Conservation (phyloP, 208 protist species). For the Crithidia thermophila region DNA sequence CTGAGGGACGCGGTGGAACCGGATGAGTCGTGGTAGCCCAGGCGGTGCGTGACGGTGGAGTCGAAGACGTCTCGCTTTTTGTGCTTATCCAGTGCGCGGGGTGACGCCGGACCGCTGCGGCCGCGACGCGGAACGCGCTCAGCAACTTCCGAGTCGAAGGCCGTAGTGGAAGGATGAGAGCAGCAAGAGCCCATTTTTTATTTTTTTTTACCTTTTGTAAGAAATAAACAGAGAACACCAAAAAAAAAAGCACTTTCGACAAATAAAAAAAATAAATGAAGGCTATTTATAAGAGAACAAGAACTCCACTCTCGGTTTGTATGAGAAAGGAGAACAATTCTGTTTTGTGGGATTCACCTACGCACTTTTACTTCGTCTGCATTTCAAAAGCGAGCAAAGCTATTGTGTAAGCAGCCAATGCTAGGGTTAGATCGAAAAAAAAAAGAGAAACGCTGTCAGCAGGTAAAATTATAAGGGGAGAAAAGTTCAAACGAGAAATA, state of each 20-base stretch:
- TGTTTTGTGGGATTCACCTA: no score
- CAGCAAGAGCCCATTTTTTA: conserved; percentile 7
- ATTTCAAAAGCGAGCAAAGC: no score
- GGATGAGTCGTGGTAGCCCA: not conserved
- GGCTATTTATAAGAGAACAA: not conserved
- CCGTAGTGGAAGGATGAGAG: not conserved
- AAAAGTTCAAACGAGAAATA: no score
- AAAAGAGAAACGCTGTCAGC: no score
- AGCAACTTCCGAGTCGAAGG: not conserved
- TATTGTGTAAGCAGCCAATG: no score
- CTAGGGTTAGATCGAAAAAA: no score
- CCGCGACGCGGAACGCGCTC: not conserved
- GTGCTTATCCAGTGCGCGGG: not conserved
- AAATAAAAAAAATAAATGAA: not conserved
- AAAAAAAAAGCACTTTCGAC: not conserved
- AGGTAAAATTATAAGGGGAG: no score
- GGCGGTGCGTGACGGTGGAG: not conserved
- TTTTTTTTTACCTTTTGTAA: not conserved
- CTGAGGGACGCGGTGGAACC: conserved; percentile 3
- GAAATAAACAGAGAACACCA: not conserved
- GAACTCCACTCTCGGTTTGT: no score
- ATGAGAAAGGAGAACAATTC: no score
- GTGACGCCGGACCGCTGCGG: not conserved
- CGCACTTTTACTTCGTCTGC: no score
- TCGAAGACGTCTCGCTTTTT: no score